Percentiles rank a stretch among this genome's conserved stretches.
These are phyloP conservation scores for Rhodotorula graminis DNA, from an alignment of 768 basidiomycete genomes.

Conservation along the genomic window DNA sequence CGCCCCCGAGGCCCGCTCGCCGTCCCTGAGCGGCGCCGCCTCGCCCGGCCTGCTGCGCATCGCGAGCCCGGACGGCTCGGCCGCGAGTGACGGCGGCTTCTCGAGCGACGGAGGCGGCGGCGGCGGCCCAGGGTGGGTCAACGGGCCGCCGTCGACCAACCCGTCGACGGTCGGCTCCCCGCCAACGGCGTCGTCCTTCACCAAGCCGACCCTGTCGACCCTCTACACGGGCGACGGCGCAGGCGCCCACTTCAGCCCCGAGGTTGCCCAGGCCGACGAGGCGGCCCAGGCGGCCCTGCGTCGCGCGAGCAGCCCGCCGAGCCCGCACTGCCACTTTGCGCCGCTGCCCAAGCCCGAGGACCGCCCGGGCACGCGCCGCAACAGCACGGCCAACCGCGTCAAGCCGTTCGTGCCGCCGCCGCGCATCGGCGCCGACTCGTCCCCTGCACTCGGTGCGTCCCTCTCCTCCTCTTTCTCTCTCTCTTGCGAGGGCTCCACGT, in stretches of 20 bases:
- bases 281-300: background rate
- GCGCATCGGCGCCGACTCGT: conserved; percentile 9
- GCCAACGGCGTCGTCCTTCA: too few species aligned
- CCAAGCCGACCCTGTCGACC: conserved; percentile 12
- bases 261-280: background rate
- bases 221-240: conserved; percentile 1
- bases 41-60: background rate
- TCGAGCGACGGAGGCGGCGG: background rate
- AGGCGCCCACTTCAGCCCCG: too few species aligned
- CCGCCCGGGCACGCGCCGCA: conserved; percentile 27
- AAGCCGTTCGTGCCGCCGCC: conserved; percentile 24
- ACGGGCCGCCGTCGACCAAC: background rate
- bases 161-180: background rate
- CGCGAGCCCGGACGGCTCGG: conserved; percentile 5
- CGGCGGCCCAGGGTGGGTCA: too few species aligned
- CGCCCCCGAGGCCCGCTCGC: background rate
- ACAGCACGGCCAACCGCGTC: conserved; percentile 21
- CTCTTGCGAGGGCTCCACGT: background rate
- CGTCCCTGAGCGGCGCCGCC: background rate
- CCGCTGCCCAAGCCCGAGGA: conserved; percentile 34
- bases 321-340: conserved; percentile 38
- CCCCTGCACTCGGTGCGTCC: background rate
- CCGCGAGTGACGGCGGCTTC: conserved; percentile 16
- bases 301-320: conserved; percentile 15
- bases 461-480: background rate